Base-by-base conservation (phyloP, 805 yeast species). In the Lachancea cidri region DNA sequence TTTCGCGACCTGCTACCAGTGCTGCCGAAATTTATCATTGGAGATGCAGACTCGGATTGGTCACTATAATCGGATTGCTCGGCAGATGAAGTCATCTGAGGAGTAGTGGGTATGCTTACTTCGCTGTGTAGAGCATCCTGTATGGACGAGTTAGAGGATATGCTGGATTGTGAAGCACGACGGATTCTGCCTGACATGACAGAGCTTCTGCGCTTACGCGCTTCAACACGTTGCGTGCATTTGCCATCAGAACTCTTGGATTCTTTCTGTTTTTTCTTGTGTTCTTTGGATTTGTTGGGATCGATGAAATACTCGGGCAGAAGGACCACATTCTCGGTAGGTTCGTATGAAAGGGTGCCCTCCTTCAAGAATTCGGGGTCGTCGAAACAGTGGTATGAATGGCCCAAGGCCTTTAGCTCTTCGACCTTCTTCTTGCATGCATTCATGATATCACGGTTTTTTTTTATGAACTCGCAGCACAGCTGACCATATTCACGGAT, bases 401-500 rank as follows among this genome's bases (percentile, higher is more conserved):
- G 29, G 32, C 46, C 46, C 17, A 18, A 17, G 5, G 25, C 20
- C 36, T 43, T 49, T 24, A 47, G 42, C 29, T 46, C 40, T 19
- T 45, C 46, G 8, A 52, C 52, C 11, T 44, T 46, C 16, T 37
- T 33, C 29, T 45, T 38, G 40, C 53, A 50, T 7, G 56, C 50
- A 35, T 46, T 47, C 43, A 52, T 45, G 38, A 52, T 36, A 29
- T 46, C 50, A 33, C 46, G 47, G 36, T 50, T 53, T 30, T 61
- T 60, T 46, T 72, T 72, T 50, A 81, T 67, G 51, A 62, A 78
- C 47, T 76, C 81, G 70, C 77, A 81, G 57, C 95, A 84, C 47
- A 80, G 79, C 56, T 86, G 95, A 38, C 95, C 95, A 54, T 86
- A 86, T 5, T 86, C 82, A 67, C 86, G 85, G 17, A 95, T 95